These are phyloP conservation scores for Penicillium lagena DNA, from an alignment of 495 filamentous ascomycete species.

Conservation along the genomic window DNA sequence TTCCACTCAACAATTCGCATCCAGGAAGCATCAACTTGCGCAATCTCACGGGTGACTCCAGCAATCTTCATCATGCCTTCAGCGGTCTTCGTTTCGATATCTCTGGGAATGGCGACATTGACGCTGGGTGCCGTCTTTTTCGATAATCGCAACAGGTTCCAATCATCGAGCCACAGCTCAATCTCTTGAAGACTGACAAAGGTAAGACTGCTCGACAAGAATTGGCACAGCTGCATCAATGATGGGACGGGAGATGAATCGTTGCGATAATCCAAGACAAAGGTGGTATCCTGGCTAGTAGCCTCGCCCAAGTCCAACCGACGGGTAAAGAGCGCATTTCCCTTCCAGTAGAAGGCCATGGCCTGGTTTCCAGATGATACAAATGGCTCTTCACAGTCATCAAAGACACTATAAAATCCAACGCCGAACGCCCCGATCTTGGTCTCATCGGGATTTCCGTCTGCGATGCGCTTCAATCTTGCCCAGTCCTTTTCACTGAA, in stretches of 20 bases:
- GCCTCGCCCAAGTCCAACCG: slow-evolving; percentile 60
- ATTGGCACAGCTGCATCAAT: slow-evolving; percentile 78
- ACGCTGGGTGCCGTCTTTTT: slow-evolving; percentile 79
- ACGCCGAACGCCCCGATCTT: slow-evolving; percentile 99
- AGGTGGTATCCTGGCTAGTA: slow-evolving; percentile 69
- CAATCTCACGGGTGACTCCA: slow-evolving; percentile 66
- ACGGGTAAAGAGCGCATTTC: slow-evolving; percentile 86
- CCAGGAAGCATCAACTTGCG: slow-evolving; percentile 87
- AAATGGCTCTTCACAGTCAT: slow-evolving; percentile 96
- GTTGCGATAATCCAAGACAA: slow-evolving; percentile 89
- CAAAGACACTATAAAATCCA: slow-evolving; percentile 97
- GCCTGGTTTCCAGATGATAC: slow-evolving; percentile 84
- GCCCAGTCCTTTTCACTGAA: slow-evolving; percentile 90
- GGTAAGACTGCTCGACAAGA: slow-evolving; percentile 89
- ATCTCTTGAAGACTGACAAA: slow-evolving; percentile 86
- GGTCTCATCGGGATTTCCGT: slow-evolving; percentile 96
- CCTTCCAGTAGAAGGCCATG: slow-evolving; percentile 99
- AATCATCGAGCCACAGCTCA: slow-evolving; percentile 86
- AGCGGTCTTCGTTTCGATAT: slow-evolving; percentile 72
- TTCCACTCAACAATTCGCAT: slow-evolving; percentile 87
- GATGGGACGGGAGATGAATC: slow-evolving; percentile 77
- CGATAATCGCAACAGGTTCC: slow-evolving; percentile 63
- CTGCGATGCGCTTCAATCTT: slow-evolving; percentile 89
- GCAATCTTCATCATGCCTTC: slow-evolving; percentile 79
- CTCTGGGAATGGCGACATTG: slow-evolving; percentile 66